Evolutionary conservation across 2,329 filamentous ascomycete genomes (phyloP).

Genomic region (Arachnomyces sp.): DNA sequence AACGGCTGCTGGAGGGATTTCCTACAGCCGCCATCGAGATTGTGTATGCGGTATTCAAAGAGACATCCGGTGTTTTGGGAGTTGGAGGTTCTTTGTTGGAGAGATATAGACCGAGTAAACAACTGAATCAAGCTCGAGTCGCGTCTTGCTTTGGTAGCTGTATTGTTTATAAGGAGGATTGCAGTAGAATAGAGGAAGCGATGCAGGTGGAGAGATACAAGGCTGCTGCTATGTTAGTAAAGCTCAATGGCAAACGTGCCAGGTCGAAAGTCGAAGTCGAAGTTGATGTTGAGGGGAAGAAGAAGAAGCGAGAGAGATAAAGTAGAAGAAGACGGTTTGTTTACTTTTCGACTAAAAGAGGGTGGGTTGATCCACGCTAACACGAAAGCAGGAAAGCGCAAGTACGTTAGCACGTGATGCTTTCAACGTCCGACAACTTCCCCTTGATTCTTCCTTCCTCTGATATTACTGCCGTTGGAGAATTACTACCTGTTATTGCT

Average conservation of each 20-base stretch:
- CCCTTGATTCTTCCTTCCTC: too few species aligned
- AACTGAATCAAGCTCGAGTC: background rate
- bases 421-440: too few species aligned
- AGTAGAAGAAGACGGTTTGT: conserved; percentile 3
- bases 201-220: background rate
- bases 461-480: too few species aligned
- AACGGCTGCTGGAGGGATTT: background rate
- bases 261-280: too few species aligned
- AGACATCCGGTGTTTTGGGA: background rate
- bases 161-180: background rate
- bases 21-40: background rate
- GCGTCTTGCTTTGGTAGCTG: too few species aligned
- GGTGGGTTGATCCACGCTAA: too few species aligned
- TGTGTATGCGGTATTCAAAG: background rate
- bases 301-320: background rate
- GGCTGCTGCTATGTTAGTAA: conserved; percentile 2
- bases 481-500: too few species aligned
- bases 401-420: too few species aligned
- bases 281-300: background rate
- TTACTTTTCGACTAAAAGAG: background rate
- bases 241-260: conserved; percentile 2
- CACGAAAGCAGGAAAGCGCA: too few species aligned
- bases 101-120: background rate
- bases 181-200: background rate
- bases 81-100: background rate